Conservation (phyloP, 2,329 filamentous ascomycete species). For the Zymoseptoria brevis region DNA sequence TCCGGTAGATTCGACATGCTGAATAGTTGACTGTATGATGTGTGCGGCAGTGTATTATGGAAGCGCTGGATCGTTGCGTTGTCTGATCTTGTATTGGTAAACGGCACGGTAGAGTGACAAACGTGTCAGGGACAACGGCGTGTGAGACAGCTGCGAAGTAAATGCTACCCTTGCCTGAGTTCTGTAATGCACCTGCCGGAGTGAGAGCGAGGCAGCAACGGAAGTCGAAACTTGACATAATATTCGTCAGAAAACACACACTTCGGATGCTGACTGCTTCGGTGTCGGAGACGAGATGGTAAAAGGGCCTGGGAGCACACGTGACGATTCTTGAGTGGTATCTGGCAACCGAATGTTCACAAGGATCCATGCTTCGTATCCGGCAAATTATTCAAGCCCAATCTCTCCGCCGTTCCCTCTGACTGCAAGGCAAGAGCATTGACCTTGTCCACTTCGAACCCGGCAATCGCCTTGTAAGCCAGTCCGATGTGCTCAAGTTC, state of each 20-base stretch:
- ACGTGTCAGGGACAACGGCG: too few species aligned
- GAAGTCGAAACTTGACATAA: too few species aligned
- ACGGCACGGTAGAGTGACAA: too few species aligned
- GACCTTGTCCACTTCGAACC: conserved; percentile 40
- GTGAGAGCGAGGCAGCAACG: too few species aligned
- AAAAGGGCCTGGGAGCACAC: too few species aligned
- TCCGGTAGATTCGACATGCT: not conserved
- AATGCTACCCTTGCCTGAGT: too few species aligned
- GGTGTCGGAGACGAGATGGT: too few species aligned
- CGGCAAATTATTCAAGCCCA: conserved; percentile 17
- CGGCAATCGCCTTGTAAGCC: conserved; percentile 35
- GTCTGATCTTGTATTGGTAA: not conserved
- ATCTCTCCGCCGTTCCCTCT: conserved; percentile 20
- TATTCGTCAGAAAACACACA: too few species aligned
- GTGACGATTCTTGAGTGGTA: too few species aligned
- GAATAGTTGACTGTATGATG: not conserved
- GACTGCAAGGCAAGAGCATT: conserved; percentile 35
- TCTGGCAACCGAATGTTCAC: not conserved
- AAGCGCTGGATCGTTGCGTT: not conserved
- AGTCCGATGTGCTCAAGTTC: conserved; percentile 20
- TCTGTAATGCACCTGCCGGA: too few species aligned
- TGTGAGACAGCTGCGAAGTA: too few species aligned
- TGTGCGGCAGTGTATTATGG: not conserved
- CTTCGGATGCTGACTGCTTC: too few species aligned
- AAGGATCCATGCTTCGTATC: not conserved